Evolutionary conservation across 208 protist species (phyloP).

Genomic region (Blastocrithidia nonstop): DNA sequence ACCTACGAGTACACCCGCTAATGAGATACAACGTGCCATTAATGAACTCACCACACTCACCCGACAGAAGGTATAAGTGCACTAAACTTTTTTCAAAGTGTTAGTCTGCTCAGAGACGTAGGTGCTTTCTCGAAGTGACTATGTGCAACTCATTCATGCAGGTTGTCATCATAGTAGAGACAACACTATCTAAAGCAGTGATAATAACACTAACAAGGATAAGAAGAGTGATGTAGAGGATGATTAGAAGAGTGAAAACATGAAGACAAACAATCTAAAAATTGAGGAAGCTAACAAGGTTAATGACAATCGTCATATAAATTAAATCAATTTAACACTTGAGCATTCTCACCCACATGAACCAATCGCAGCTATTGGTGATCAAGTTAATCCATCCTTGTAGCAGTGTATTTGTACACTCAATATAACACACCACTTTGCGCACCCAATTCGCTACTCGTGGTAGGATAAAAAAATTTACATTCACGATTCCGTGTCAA

Average conservation of each 20-base stretch:
- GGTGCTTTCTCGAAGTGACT: slow-evolving; percentile 14
- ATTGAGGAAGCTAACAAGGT: no score
- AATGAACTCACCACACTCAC: slow-evolving; percentile 39
- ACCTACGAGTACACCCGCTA: slow-evolving; percentile 13
- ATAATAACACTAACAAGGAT: neutral
- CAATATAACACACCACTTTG: slow-evolving; percentile 38
- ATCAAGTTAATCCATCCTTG: slow-evolving; percentile 27
- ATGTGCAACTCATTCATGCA: no score
- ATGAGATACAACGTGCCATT: slow-evolving; percentile 15
- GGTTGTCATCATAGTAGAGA: no score
- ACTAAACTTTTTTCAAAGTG: slow-evolving; percentile 39
- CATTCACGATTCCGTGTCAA: slow-evolving; percentile 9
- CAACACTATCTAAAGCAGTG: slow-evolving; percentile 7
- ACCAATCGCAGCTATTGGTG: slow-evolving; percentile 14
- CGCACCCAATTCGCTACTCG: slow-evolving; percentile 20
- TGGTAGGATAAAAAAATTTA: slow-evolving; percentile 38
- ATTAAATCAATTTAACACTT: no score
- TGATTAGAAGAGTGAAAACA: neutral
- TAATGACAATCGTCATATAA: no score
- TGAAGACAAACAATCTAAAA: neutral
- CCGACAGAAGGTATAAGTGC: slow-evolving; percentile 20
- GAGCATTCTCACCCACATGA: no score
- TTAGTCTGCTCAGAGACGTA: slow-evolving; percentile 12
- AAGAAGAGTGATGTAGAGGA: neutral
- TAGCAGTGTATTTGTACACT: slow-evolving; percentile 22